phyloP scores from a whole-genome alignment of 2,329 filamentous ascomycete species.

The Zelopaecilomyces penicillatus region DNA sequence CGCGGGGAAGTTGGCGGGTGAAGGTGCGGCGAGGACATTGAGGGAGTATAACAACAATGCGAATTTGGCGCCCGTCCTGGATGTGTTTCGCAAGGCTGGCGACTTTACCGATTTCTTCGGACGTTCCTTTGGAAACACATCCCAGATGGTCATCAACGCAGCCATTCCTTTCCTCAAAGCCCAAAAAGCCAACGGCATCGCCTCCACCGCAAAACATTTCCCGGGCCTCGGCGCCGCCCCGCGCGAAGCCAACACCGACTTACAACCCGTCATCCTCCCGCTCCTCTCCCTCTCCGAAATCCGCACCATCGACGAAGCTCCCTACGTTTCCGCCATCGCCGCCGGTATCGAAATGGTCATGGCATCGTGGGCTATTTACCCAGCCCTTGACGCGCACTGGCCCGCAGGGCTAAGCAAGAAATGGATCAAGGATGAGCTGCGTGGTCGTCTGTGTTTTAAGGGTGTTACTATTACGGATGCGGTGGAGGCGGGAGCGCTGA shows the following conservation, averaged over 20 bases:
- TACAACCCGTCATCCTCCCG: conserved; percentile 9
- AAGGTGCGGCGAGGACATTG: conserved; percentile 2
- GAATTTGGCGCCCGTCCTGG: conserved; percentile 9
- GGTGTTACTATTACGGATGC: conserved; percentile 14
- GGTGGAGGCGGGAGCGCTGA: conserved; percentile 12
- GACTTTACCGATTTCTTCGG: conserved; percentile 3
- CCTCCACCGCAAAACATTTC: conserved; percentile 12
- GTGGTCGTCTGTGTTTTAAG: conserved; percentile 10
- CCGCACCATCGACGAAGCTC: conserved; percentile 7
- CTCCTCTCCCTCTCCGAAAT: conserved; percentile 8
- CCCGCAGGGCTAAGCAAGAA: conserved; percentile 13
- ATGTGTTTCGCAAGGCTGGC: conserved; percentile 5
- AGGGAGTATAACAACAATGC: conserved; percentile 4
- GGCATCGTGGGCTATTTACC: conserved; percentile 14
- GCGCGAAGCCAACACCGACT: conserved; percentile 11
- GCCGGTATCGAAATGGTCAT: conserved; percentile 13
- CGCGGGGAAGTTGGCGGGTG: conserved; percentile 5
- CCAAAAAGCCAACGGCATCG: conserved; percentile 1
- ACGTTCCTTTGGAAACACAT: background rate
- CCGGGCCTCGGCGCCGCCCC: conserved; percentile 13
- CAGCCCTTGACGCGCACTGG: conserved; percentile 9
- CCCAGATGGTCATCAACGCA: background rate
- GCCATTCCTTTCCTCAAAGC: background rate
- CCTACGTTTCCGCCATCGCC: conserved; percentile 11
- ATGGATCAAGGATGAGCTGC: conserved; percentile 13